Base-by-base conservation (phyloP, 1,284 basidiomycete species). In the Tylopilus sp. region DNA sequence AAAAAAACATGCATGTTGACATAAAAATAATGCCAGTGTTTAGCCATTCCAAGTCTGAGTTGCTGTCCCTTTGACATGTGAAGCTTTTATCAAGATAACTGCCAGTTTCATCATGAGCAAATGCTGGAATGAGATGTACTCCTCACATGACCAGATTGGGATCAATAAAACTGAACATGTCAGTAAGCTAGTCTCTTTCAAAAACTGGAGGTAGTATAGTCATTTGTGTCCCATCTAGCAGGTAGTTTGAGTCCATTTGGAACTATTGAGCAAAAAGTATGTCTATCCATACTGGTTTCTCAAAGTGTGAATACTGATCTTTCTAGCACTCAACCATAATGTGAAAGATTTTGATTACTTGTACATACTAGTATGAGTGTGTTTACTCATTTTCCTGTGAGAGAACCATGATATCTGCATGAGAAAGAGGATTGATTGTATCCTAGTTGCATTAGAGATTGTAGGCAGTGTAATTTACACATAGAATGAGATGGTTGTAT, bases 391-490 rank as follows among this genome's bases (percentile, higher is more conserved):
- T 67, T 15, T 73, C 69, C 6, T 67, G 63, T 1, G 68, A 68
- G 2, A 67, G 58, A 15, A 76, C 60, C 74, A 67, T 69, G 41
- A 69, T 49, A 22, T 67, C 57, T 1, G 63, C 15, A 4, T 29
- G 54, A 2, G 65, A 67, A 4, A 33, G 33, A 1, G 73, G 73
- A 56, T 75, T 76, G 5, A 79, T 57, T 0, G 69, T 60, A 41
- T 79, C 76, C 57, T 76, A 69, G 33, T 67, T 69, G 3, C 70
- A 64, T 3, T 66, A 61, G 0, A 76, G 56, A 57, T 80, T 69
- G 51, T 79, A 79, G 0, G 75, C 75, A 1, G 71, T 80, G 53
- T 72, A 77, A 38, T 77, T 76, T 18, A 75, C 55, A 0, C 60
- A 63, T 15, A 41, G 18, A 4, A 41, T 2, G 70, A 9, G 9